Base-by-base conservation (phyloP, 805 yeast species). In the Pichia insulana region DNA sequence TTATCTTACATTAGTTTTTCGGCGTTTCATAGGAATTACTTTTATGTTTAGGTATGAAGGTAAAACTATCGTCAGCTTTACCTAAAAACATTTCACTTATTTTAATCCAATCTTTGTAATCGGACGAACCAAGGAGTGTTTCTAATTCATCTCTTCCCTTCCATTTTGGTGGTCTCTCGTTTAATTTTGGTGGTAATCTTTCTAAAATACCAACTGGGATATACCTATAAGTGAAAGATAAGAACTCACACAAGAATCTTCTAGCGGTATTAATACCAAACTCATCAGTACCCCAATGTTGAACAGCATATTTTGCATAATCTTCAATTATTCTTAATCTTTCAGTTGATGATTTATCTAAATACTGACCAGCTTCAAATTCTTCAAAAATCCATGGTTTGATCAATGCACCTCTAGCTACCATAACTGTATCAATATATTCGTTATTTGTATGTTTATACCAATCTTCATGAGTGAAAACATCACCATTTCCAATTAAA, bases 361-460 rank as follows among this genome's bases (percentile, higher is more conserved):
- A 64, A 60, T 87, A 80, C 62, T 92, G 97, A 54, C 80, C 78
- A 7, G 90, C 70, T 45, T 90, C 94, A 43, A 92, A 76, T 64
- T 92, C 99, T 66, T 92, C 97, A 53, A 90, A 92, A 40, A 92
- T 85, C 99, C 99, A 92, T 30, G 99, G 99, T 64, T 92, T 92
- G 59, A 92, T 89, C 50, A 92, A 73, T 2, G 97, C 97, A 43
- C 97, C 98, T 56, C 99, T 75, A 3, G 97, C 98, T 42, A 92
- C 86, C 97, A 94, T 92, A 15, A 88, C 95, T 26, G 92, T 78
- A 64, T 92, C 98, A 44, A 90, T 79, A 18, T 83, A 83, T 26
- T 74, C 74, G 37, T 78, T 73, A 22, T 66, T 62, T 34, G 80
- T 69, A 10, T 83, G 88, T 28, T 68, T 70, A 61, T 86, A 74